phyloP scores from a whole-genome alignment of 805 yeast genomes.

The Lachancea dasiensis region DNA sequence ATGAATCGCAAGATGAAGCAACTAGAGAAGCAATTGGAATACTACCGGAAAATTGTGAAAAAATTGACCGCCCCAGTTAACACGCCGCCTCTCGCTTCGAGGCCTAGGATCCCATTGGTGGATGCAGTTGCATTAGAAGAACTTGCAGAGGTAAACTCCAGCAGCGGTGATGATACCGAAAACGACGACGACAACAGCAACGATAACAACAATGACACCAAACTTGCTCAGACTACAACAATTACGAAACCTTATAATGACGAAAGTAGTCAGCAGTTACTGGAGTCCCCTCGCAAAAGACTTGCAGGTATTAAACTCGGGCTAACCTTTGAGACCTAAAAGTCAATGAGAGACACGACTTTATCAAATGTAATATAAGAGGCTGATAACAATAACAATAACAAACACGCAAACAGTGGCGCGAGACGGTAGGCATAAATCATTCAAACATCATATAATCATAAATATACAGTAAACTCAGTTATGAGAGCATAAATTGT shows the following conservation, averaged over 20 bases:
- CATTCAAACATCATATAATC: too few species aligned
- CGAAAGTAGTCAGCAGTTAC: not conserved
- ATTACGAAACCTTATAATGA: conserved; percentile 3
- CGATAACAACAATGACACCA: conserved; percentile 17
- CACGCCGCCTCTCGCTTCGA: conserved; percentile 7
- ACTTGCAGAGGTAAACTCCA: conserved; percentile 6
- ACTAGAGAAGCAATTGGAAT: conserved; percentile 28
- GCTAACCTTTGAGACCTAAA: conserved; percentile 1
- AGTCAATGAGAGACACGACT: not conserved
- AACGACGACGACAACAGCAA: conserved; percentile 13
- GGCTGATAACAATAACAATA: not conserved
- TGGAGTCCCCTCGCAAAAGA: conserved; percentile 6
- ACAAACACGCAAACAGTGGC: too few species aligned
- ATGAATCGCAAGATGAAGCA: conserved; percentile 26
- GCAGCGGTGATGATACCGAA: conserved; percentile 5
- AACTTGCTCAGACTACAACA: conserved; percentile 5
- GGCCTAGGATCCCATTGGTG: conserved; percentile 8
- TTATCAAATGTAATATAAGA: conserved; percentile 5
- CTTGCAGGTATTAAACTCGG: conserved; percentile 7
- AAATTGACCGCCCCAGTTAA: conserved; percentile 13
- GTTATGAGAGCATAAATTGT: too few species aligned
- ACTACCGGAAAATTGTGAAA: conserved; percentile 23
- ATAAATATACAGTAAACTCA: too few species aligned
- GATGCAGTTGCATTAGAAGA: conserved; percentile 7
- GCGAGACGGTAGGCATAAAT: too few species aligned